Evolutionary conservation across 371 early-diverging fungal species (phyloP).

Genomic region (Mucor indicus): DNA sequence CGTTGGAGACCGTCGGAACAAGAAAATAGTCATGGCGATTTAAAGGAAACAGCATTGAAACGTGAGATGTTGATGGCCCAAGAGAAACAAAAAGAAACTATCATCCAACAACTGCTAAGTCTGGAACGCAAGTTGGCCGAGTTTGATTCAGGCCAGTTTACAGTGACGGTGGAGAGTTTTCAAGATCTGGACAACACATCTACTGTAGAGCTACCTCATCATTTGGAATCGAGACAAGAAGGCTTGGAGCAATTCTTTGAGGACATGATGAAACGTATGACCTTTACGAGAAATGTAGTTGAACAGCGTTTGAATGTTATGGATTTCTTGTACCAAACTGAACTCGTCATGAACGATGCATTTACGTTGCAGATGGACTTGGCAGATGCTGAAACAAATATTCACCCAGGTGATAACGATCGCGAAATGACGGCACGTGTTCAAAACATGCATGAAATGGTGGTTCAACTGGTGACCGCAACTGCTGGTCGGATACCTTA

Average conservation of each 20-base stretch:
- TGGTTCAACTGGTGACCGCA: conserved; percentile 35
- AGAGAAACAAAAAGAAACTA: conserved; percentile 23
- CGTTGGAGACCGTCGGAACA: conserved; percentile 27
- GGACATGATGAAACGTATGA: conserved; percentile 28
- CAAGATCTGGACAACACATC: conserved; percentile 44
- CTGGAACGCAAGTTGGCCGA: conserved; percentile 32
- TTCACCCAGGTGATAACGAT: conserved; percentile 29
- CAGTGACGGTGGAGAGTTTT: conserved; percentile 33
- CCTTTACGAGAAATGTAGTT: conserved; percentile 41
- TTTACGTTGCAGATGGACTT: conserved; percentile 7
- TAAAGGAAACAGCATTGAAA: conserved; percentile 1
- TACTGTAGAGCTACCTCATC: conserved; percentile 30
- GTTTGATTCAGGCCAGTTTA: conserved; percentile 44
- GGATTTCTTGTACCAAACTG: conserved; percentile 39
- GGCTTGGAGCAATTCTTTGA: conserved; percentile 37
- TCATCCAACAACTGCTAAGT: conserved; percentile 26
- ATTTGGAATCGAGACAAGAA: conserved; percentile 37
- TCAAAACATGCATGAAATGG: conserved; percentile 34
- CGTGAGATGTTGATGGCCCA: conserved; percentile 18
- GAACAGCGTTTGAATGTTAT: conserved; percentile 44
- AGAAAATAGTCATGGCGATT: neutral
- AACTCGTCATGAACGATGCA: conserved; percentile 17
- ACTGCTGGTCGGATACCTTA: conserved; percentile 34
- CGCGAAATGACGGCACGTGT: conserved; percentile 37
- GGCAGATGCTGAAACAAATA: conserved; percentile 20